A percentile compares a stretch with the other conserved stretches of the same genome.
Evolutionary conservation across 2,329 filamentous ascomycete species (phyloP).

Genomic region (Claviceps spartinae): DNA sequence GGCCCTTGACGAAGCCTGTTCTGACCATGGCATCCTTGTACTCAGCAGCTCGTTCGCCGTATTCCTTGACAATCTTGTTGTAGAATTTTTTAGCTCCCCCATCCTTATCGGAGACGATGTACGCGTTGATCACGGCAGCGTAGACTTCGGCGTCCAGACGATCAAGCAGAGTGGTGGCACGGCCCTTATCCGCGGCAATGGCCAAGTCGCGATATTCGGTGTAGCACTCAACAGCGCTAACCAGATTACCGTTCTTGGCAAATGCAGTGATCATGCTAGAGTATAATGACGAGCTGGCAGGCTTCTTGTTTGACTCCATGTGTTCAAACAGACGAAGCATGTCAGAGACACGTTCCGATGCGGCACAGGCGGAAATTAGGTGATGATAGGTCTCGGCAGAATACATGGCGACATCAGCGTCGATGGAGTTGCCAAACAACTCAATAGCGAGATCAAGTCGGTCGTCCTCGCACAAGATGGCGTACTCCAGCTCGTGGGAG

Average conservation of each 20-base stretch:
- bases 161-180: conserved; percentile 49
- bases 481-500: conserved; percentile 76
- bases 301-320: conserved; percentile 67
- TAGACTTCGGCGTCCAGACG: conserved; percentile 78
- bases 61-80: conserved; percentile 57
- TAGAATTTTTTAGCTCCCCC: conserved; percentile 79
- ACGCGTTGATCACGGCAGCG: conserved; percentile 80
- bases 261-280: conserved; percentile 93
- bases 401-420: conserved; percentile 50
- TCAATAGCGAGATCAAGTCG: conserved; percentile 74
- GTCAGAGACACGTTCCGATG: conserved; percentile 65
- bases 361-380: conserved; percentile 76
- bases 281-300: conserved; percentile 70
- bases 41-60: conserved; percentile 41
- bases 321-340: conserved; percentile 88
- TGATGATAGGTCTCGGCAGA: conserved; percentile 73
- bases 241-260: conserved; percentile 64
- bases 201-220: conserved; percentile 86
- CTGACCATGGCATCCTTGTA: conserved; percentile 61
- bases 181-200: conserved; percentile 68
- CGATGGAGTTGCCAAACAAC: conserved; percentile 66
- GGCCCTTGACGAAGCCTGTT: conserved; percentile 66
- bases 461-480: conserved; percentile 76
- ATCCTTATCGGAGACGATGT: conserved; percentile 66
- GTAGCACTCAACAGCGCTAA: conserved; percentile 86